Base-by-base conservation (phyloP, 1,284 basidiomycete species). In the Grifola frondosa region DNA sequence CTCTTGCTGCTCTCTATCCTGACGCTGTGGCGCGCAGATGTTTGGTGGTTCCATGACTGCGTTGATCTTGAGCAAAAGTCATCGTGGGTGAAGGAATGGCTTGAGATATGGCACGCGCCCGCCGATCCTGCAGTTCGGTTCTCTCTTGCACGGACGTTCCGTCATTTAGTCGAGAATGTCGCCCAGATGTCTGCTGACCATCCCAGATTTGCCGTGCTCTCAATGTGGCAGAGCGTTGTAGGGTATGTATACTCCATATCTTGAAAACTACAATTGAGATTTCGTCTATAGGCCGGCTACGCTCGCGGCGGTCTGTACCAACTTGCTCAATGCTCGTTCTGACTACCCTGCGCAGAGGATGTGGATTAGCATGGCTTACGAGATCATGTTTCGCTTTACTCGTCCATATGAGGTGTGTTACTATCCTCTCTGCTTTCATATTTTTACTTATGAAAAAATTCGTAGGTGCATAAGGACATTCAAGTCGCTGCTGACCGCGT, bases 121-220 rank as follows among this genome's bases (percentile, higher is more conserved):
- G 60, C 77, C 11, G 85, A 88, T 51, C 71, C 72, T 11, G 73
- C 77, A 1, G 73, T 88, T 30, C 86, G 88, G 60, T 71, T 84
- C 20, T 78, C 81, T 3, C 61, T 70, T 1, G 68, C 75, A 3
- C 58, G 69, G 25, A 74, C 75, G 23, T 75, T 79, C 52, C 69
- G 74, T 20, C 66, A 68, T 22, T 61, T 77, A 3, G 69, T 73
- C 4, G 70, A 77, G 17, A 62, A 66, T 30, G 67, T 75, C 25
- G 75, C 77, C 53, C 56, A 63, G 45, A 64, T 73, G 56, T 60
- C 64, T 6, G 66, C 67, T 3, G 56, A 60, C 3, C 71, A 77
- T 52, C 61, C 66, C 3, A 57, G 67, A 24, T 62, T 55, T 40
- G 52, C 58, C 3, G 38, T 46, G 0, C 53, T 72, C 36, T 53